Evolutionary conservation across 257 asterid species (phyloP).

Genomic region (Sherardia arvensis): DNA sequence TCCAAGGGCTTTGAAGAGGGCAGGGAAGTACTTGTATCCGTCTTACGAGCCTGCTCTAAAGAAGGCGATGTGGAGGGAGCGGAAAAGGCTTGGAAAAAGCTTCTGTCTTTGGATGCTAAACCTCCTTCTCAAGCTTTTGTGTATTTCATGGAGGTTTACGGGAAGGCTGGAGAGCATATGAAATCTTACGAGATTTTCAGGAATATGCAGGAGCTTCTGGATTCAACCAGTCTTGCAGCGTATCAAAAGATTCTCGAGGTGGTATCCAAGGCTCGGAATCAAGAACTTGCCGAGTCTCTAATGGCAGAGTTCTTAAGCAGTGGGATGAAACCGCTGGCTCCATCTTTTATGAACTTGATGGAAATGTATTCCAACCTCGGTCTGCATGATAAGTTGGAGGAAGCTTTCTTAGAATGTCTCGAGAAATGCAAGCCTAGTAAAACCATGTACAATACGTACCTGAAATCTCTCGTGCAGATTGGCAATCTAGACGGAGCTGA

Average conservation of each 20-base stretch:
- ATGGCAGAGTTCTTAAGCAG: constrained; percentile 61
- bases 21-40: constrained; percentile 55
- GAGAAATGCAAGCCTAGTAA: constrained; percentile 54
- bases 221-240: constrained; percentile 33
- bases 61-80: constrained; percentile 65
- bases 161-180: constrained; percentile 45
- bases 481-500: constrained; percentile 56
- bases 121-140: constrained; percentile 61
- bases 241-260: constrained; percentile 71
- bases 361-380: constrained; percentile 36
- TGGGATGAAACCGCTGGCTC: constrained; percentile 55
- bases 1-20: constrained; percentile 48
- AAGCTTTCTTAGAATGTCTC: constrained; percentile 51
- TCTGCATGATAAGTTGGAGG: constrained; percentile 51
- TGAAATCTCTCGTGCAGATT: constrained; percentile 57
- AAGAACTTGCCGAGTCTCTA: constrained; percentile 56
- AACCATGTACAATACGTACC: constrained; percentile 41
- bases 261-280: constrained; percentile 45
- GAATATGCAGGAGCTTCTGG: constrained; percentile 38
- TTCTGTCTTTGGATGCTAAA: constrained; percentile 30
- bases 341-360: constrained; percentile 64
- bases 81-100: constrained; percentile 54
- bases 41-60: constrained; percentile 78
- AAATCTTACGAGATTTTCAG: constrained; percentile 56
- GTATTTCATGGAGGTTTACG: constrained; percentile 69